phyloP scores from a whole-genome alignment of 176 grass and related monocot species.

The Melocanna baccifera region DNA sequence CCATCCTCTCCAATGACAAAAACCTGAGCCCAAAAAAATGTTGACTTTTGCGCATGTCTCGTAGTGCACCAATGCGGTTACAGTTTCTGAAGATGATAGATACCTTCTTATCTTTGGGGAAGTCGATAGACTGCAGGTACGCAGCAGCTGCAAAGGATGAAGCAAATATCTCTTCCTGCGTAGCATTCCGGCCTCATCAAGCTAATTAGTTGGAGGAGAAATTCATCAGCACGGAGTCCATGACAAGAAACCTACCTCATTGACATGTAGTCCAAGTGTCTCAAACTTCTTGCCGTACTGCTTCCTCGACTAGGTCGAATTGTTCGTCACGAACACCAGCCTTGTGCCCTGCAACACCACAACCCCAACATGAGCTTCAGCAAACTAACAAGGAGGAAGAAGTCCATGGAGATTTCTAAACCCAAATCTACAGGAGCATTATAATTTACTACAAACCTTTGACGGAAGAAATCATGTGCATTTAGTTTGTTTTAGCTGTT shows the following conservation, averaged over 20 bases:
- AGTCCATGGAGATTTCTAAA: background rate
- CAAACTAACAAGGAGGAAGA: background rate
- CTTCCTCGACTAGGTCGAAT: constrained; percentile 94
- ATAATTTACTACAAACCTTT: constrained; percentile 39
- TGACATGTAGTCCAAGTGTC: constrained; percentile 64
- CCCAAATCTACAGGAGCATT: background rate
- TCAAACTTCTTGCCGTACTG: constrained; percentile 97
- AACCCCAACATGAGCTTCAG: background rate
- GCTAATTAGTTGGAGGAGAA: background rate
- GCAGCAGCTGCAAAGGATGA: constrained; percentile 93
- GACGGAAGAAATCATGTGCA: no score
- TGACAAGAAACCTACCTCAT: constrained; percentile 45
- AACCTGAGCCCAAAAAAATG: constrained; percentile 39
- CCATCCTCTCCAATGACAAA: constrained; percentile 98
- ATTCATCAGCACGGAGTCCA: background rate
- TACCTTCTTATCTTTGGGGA: constrained; percentile 92
- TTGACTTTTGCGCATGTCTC: background rate
- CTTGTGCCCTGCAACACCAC: constrained; percentile 66
- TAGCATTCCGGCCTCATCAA: background rate
- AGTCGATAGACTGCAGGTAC: constrained; percentile 89
- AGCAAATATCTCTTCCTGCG: constrained; percentile 96
- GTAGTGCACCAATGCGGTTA: background rate
- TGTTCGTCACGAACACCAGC: constrained; percentile 96
- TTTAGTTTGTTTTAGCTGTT: no score
- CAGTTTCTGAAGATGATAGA: background rate